Evolutionary conservation across 1,284 basidiomycete species (phyloP).

Genomic region (Cutaneotrichosporon sp.): DNA sequence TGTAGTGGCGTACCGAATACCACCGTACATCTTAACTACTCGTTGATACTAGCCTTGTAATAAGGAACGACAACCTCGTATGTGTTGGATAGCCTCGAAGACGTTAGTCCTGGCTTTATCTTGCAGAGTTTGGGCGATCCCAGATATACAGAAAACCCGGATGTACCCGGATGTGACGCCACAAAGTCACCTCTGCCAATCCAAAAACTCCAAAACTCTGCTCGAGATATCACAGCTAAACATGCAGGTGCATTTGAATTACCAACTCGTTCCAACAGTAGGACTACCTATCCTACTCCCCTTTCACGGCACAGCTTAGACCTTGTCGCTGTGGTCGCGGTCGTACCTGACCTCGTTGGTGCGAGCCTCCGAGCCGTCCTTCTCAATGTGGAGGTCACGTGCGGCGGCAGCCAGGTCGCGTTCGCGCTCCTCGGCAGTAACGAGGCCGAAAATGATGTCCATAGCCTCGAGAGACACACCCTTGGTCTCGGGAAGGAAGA

Average conservation of each 20-base stretch:
- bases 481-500: conserved; percentile 67
- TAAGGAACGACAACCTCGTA: no score
- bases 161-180: no score
- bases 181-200: no score
- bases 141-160: no score
- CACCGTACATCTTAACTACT: no score
- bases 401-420: conserved; percentile 56
- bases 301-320: neutral
- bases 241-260: neutral
- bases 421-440: conserved; percentile 61
- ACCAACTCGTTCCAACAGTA: neutral
- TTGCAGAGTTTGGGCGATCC: no score
- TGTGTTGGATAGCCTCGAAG: no score
- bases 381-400: conserved; percentile 22
- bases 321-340: neutral
- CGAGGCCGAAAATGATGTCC: conserved; percentile 74
- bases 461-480: conserved; percentile 62
- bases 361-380: neutral
- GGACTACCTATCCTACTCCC: neutral
- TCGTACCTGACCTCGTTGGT: neutral
- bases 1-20: no score
- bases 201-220: no score
- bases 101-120: no score
- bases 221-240: neutral
- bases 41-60: no score